Evolutionary conservation across 2,329 filamentous ascomycete species (phyloP).

Genomic region (Dryadomyces quercivorus): DNA sequence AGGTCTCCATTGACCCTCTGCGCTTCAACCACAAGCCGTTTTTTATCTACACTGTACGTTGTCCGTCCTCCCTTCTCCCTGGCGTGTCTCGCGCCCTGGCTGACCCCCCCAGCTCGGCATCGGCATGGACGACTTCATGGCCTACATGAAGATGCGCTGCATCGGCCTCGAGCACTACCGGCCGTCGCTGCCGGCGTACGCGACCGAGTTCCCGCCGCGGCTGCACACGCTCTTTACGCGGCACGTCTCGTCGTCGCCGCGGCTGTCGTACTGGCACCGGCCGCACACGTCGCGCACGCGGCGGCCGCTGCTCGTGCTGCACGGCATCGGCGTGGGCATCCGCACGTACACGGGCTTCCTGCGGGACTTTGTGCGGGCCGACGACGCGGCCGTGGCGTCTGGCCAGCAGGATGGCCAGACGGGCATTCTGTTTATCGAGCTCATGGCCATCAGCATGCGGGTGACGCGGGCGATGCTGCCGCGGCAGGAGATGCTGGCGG

Average conservation of each 20-base stretch:
- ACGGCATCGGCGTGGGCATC: constrained; percentile 1
- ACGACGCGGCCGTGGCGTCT: neutral
- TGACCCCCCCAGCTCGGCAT: neutral
- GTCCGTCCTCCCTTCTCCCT: neutral
- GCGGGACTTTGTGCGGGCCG: neutral
- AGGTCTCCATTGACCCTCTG: neutral
- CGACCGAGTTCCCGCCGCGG: neutral
- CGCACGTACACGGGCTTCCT: constrained; percentile 1
- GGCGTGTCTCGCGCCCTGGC: neutral
- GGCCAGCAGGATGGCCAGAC: neutral
- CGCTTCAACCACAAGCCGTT: neutral
- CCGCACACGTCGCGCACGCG: neutral
- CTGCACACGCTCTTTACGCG: neutral
- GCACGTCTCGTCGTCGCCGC: neutral
- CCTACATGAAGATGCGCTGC: neutral
- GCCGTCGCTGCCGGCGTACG: neutral
- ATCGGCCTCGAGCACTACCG: neutral
- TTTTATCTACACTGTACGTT: neutral
- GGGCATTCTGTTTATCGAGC: neutral
- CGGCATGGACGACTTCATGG: neutral
- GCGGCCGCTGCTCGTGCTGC: neutral
- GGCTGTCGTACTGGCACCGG: neutral
- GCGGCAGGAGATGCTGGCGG: neutral
- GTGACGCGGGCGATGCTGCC: neutral
- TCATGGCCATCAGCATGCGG: constrained; percentile 3